Evolutionary conservation across 805 yeast species (phyloP).

Genomic region (Aciculoconidium aculeatum): DNA sequence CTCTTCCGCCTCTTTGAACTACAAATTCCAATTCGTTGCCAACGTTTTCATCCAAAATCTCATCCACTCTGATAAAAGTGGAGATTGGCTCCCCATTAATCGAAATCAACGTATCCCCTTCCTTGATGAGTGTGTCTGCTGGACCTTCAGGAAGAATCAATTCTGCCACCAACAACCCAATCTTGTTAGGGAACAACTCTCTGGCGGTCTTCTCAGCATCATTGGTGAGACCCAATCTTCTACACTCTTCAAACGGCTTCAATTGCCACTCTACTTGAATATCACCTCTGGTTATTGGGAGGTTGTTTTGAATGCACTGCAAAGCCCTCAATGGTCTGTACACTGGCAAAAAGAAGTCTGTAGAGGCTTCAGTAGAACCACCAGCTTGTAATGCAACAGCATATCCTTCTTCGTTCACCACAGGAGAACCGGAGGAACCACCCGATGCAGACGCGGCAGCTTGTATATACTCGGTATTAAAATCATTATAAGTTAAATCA

Average conservation of each 20-base stretch:
- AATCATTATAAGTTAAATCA: conserved; percentile 79
- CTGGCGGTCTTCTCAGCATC: conserved; percentile 72
- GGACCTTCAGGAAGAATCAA: conserved; percentile 83
- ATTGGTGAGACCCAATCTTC: conserved; percentile 73
- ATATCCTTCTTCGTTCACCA: conserved; percentile 80
- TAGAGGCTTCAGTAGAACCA: conserved; percentile 85
- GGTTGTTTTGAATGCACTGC: conserved; percentile 54
- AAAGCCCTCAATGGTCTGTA: conserved; percentile 80
- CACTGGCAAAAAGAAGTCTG: conserved; percentile 87
- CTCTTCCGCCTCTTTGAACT: conserved; percentile 67
- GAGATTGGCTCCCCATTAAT: conserved; percentile 61
- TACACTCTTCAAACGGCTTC: conserved; percentile 86
- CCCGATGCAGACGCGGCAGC: conserved; percentile 97
- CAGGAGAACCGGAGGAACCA: conserved; percentile 95
- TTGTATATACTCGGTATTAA: conserved; percentile 89
- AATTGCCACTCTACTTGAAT: conserved; percentile 86
- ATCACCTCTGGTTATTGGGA: conserved; percentile 78
- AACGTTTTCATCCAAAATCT: conserved; percentile 66
- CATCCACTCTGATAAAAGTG: conserved; percentile 76
- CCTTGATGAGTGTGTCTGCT: conserved; percentile 63
- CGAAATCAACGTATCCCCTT: conserved; percentile 80
- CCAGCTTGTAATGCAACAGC: conserved; percentile 95
- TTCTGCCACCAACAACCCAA: conserved; percentile 80
- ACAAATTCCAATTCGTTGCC: conserved; percentile 43
- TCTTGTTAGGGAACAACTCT: conserved; percentile 59